Conservation (phyloP, 768 basidiomycete species). For the Suillus variegatus region DNA sequence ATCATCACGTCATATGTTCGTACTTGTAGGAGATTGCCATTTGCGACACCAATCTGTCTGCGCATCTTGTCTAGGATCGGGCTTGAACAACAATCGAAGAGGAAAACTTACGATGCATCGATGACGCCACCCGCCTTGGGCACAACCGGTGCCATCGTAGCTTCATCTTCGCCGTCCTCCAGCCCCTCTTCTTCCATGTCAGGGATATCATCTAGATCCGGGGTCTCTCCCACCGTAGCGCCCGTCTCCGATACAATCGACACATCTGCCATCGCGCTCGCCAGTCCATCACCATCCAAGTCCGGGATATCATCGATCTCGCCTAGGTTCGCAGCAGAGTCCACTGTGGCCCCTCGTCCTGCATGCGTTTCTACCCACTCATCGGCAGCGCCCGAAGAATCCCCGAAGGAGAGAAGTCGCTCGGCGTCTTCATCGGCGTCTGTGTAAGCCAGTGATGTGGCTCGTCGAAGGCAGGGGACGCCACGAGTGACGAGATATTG, state of each 20-base stretch:
- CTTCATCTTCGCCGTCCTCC: conserved; percentile 86
- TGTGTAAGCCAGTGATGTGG: conserved; percentile 89
- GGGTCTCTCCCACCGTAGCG: conserved; percentile 56
- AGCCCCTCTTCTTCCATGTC: conserved; percentile 98
- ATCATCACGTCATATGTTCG: conserved; percentile 99
- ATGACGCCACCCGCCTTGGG: conserved; percentile 46
- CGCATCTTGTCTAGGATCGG: conserved; percentile 10
- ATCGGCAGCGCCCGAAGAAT: conserved; percentile 62
- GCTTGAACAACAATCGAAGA: not conserved
- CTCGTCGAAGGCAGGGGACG: conserved; percentile 95
- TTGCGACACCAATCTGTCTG: conserved; percentile 66
- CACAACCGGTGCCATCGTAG: conserved; percentile 69
- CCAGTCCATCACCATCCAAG: conserved; percentile 58
- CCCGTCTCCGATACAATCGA: conserved; percentile 41
- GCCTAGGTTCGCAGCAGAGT: conserved; percentile 59
- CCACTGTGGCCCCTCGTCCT: conserved; percentile 57
- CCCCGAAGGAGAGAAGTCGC: conserved; percentile 82
- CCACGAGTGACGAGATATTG: conserved; percentile 96
- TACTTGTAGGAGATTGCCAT: conserved; percentile 88
- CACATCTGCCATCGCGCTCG: conserved; percentile 46
- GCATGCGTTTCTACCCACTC: conserved; percentile 99
- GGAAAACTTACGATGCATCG: conserved; percentile 49
- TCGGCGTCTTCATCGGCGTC: conserved; percentile 97
- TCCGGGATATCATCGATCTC: conserved; percentile 88
- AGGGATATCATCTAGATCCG: conserved; percentile 95